Percentiles rank a stretch among this genome's conserved stretches.
Evolutionary conservation across 345 rosid genomes (phyloP).

Genomic region (Physaria fendleri): DNA sequence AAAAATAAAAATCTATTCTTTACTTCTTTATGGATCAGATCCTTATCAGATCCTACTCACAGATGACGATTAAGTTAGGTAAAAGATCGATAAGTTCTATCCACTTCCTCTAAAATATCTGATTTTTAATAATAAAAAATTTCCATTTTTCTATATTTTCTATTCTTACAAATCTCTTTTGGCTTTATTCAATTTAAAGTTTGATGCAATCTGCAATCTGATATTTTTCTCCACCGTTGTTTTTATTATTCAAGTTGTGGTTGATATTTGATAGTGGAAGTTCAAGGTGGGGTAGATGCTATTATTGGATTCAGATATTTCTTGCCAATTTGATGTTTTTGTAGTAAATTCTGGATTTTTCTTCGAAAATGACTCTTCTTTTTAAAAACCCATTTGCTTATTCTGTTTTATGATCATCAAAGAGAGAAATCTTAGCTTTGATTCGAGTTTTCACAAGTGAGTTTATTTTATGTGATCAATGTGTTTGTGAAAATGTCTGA

Average conservation of each 20-base stretch:
- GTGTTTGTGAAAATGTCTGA: conserved; percentile 11
- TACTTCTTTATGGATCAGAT: too few species aligned
- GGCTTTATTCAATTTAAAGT: conserved; percentile 20
- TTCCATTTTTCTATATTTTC: too few species aligned
- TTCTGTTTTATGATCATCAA: not conserved
- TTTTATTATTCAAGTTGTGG: conserved; percentile 37
- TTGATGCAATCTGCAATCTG: conserved; percentile 1
- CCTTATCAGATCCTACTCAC: conserved; percentile 25
- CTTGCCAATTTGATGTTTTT: conserved; percentile 42
- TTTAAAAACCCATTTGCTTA: not conserved
- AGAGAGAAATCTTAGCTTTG: not conserved
- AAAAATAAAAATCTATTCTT: too few species aligned
- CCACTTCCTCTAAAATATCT: conserved; percentile 14
- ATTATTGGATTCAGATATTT: conserved; percentile 42
- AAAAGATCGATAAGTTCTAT: not conserved
- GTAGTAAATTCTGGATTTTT: conserved; percentile 33
- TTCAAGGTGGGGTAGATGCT: conserved; percentile 26
- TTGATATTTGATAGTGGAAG: conserved; percentile 44
- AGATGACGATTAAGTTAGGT: too few species aligned
- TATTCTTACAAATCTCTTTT: too few species aligned
- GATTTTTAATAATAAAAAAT: too few species aligned
- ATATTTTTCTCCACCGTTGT: conserved; percentile 18
- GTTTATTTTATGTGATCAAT: not conserved
- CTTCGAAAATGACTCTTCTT: conserved; percentile 26
- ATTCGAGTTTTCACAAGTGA: conserved; percentile 8